These are phyloP conservation scores for Fusarium armeniacum DNA, from an alignment of 2,329 filamentous ascomycete species.

Conservation along the genomic window DNA sequence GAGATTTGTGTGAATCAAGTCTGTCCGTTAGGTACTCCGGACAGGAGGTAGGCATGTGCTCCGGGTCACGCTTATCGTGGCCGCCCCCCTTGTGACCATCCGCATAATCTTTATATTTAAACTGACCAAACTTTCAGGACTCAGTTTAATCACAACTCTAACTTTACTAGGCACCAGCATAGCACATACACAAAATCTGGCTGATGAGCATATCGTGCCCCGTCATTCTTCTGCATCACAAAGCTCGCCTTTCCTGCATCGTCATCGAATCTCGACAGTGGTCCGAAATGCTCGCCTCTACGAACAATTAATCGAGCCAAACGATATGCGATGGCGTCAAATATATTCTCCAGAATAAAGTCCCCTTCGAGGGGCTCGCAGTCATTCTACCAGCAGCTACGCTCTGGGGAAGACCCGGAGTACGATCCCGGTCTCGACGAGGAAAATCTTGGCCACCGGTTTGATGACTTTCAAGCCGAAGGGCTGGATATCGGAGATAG, in stretches of 20 bases:
- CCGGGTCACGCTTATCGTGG: slow-evolving; percentile 47
- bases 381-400: slow-evolving; percentile 66
- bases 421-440: slow-evolving; percentile 65
- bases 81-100: slow-evolving; percentile 43
- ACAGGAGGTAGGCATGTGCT: slow-evolving; percentile 39
- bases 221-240: not conserved
- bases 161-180: not conserved
- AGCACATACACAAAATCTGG: not conserved
- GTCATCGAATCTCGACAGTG: slow-evolving; percentile 4
- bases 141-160: not conserved
- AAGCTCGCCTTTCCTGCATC: not conserved
- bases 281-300: slow-evolving; percentile 37
- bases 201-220: not conserved
- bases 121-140: slow-evolving; percentile 1
- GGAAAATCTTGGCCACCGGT: slow-evolving; percentile 66
- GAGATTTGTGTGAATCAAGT: not conserved
- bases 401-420: slow-evolving; percentile 57
- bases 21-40: not conserved
- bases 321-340: slow-evolving; percentile 59
- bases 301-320: slow-evolving; percentile 22
- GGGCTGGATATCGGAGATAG: slow-evolving; percentile 63
- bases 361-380: slow-evolving; percentile 49
- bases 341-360: slow-evolving; percentile 62
- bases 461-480: slow-evolving; percentile 65
- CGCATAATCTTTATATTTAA: not conserved